These are phyloP conservation scores for Auriscalpium vulgare DNA, from an alignment of 768 basidiomycete species.

Conservation along the genomic window DNA sequence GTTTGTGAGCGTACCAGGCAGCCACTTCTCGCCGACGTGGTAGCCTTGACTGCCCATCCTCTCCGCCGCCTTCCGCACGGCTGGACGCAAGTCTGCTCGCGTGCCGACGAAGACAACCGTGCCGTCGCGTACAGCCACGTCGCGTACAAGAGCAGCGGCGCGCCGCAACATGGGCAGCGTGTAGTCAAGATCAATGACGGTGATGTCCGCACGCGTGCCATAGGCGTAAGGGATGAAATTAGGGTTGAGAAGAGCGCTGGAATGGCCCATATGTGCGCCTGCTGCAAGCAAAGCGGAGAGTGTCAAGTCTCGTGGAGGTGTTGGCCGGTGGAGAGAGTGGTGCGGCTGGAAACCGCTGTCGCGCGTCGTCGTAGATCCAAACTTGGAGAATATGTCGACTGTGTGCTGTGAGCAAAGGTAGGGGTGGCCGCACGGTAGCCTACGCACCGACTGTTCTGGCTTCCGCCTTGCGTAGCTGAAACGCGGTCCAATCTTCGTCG, in stretches of 20 bases:
- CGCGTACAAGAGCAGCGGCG: constrained; percentile 80
- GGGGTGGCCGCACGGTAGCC: constrained; percentile 7
- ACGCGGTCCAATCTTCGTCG: constrained; percentile 55
- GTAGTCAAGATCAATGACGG: constrained; percentile 91
- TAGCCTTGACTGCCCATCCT: constrained; percentile 76
- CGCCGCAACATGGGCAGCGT: constrained; percentile 88
- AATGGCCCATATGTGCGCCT: constrained; percentile 92
- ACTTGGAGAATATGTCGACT: constrained; percentile 38
- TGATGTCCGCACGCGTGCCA: constrained; percentile 82
- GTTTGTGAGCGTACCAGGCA: constrained; percentile 94
- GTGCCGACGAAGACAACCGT: constrained; percentile 88
- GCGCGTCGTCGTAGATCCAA: constrained; percentile 72
- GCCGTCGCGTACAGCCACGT: constrained; percentile 74
- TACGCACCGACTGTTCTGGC: constrained; percentile 46
- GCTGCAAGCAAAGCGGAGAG: constrained; percentile 87
- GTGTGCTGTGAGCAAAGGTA: constrained; percentile 26
- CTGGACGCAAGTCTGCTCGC: constrained; percentile 63
- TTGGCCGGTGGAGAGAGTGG: constrained; percentile 57
- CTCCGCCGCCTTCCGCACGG: constrained; percentile 72
- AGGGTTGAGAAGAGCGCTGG: constrained; percentile 75
- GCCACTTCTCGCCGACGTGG: constrained; percentile 83
- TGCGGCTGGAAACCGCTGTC: constrained; percentile 68
- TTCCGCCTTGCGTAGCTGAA: constrained; percentile 53
- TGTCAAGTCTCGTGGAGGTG: constrained; percentile 54
- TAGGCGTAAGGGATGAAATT: constrained; percentile 91